Evolutionary conservation across 257 asterid species (phyloP).

Genomic region (Parsonsia alboflavescens): DNA sequence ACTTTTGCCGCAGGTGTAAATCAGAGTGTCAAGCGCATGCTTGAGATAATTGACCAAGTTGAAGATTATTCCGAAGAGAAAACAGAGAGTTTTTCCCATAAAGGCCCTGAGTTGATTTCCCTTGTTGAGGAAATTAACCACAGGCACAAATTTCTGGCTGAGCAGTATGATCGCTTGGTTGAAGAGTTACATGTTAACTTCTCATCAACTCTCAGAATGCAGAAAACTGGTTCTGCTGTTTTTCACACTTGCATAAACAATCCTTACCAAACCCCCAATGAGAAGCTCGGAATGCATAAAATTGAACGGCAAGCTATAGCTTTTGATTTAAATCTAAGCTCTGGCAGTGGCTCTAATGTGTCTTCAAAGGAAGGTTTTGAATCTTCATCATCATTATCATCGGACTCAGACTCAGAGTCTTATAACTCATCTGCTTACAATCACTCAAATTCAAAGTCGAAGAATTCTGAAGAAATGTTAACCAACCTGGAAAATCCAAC

Average conservation of each 20-base stretch:
- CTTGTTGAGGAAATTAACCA: constrained; percentile 43
- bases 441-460: constrained; percentile 13
- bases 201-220: constrained; percentile 11
- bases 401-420: constrained; percentile 77
- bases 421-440: constrained; percentile 30
- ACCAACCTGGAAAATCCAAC: constrained; percentile 16
- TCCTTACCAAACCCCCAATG: constrained; percentile 43
- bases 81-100: constrained; percentile 12
- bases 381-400: constrained; percentile 37
- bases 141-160: constrained; percentile 48
- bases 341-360: constrained; percentile 48
- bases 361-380: constrained; percentile 50
- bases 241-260: constrained; percentile 18
- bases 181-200: constrained; percentile 18
- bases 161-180: constrained; percentile 31
- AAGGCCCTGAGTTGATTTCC: constrained; percentile 39
- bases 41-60: constrained; percentile 32
- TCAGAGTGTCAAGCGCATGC: constrained; percentile 44
- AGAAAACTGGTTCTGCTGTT: constrained; percentile 20
- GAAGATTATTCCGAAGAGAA: constrained; percentile 22
- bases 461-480: constrained; percentile 18
- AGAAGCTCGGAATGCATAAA: constrained; percentile 30
- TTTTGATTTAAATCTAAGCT: constrained; percentile 41
- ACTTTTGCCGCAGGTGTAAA: constrained; percentile 45
- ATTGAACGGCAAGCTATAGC: constrained; percentile 28